Percentiles rank a stretch among this genome's conserved stretches.
These are phyloP conservation scores for Ammopiptanthus mongolicus DNA, from an alignment of 306 rosid genomes.

Conservation along the genomic window DNA sequence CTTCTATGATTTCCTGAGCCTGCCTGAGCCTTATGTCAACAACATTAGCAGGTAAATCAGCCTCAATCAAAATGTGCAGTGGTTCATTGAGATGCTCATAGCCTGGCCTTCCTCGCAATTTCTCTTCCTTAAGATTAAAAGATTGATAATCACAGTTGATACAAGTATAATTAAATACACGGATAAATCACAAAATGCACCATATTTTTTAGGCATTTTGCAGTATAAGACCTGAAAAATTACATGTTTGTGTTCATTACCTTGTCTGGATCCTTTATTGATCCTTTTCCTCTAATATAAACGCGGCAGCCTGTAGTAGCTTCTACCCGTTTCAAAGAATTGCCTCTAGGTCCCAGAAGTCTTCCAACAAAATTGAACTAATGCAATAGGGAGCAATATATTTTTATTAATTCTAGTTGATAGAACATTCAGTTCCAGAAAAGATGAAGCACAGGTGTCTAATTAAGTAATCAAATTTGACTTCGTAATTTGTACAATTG, in stretches of 20 bases:
- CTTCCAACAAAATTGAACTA: constrained; percentile 98
- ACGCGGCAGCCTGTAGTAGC: constrained; percentile 96
- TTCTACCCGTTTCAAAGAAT: constrained; percentile 94
- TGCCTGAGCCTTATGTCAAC: constrained; percentile 87
- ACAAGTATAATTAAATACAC: neutral
- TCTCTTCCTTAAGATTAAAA: constrained; percentile 70
- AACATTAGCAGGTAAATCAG: constrained; percentile 81
- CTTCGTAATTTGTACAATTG: neutral
- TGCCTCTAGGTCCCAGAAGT: constrained; percentile 94
- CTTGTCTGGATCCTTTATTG: constrained; percentile 92
- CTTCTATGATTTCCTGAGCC: constrained; percentile 94
- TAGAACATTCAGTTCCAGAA: constrained; percentile 1
- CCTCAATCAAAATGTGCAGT: constrained; percentile 87
- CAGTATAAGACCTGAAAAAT: constrained; percentile 12
- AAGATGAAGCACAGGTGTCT: neutral
- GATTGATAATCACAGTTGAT: constrained; percentile 4
- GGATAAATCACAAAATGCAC: neutral
- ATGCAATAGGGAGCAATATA: constrained; percentile 28
- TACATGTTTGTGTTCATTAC: constrained; percentile 26
- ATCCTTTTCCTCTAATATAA: constrained; percentile 89
- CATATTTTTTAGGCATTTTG: neutral
- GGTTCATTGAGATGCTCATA: constrained; percentile 95
- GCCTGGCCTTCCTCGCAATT: constrained; percentile 94
- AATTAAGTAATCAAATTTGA: constrained; percentile 25
- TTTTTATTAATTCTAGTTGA: constrained; percentile 17